phyloP scores from a whole-genome alignment of 1,284 basidiomycete species.

The Ustilago cynodontis region DNA sequence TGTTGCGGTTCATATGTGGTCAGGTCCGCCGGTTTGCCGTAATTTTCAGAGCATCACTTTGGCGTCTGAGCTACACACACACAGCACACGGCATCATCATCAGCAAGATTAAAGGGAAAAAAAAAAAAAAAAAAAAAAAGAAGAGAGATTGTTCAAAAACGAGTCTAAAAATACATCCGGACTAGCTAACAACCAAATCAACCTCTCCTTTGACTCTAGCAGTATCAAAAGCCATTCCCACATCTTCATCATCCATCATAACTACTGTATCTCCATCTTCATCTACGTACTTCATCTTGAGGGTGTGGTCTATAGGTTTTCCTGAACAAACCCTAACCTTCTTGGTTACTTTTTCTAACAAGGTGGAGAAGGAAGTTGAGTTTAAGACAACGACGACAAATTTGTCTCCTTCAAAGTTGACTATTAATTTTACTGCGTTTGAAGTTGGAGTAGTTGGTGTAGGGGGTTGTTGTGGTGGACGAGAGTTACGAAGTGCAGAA shows the following conservation, averaged over 20 bases:
- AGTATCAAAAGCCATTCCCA: conserved; percentile 66
- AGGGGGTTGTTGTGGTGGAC: neutral
- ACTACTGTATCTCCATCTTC: conserved; percentile 67
- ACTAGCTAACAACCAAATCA: conserved; percentile 41
- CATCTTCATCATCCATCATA: conserved; percentile 66
- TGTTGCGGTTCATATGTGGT: too few relatives aligned
- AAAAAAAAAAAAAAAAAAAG: neutral
- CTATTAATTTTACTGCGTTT: conserved; percentile 71
- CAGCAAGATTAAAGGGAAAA: too few relatives aligned
- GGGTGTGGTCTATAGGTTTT: conserved; percentile 25
- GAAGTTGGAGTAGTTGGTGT: conserved; percentile 11
- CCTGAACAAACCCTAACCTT: conserved; percentile 81
- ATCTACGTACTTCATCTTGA: conserved; percentile 62
- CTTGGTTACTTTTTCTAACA: conserved; percentile 88
- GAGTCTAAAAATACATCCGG: conserved; percentile 11
- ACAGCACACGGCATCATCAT: too few relatives aligned
- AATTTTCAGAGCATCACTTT: too few relatives aligned
- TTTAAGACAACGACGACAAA: conserved; percentile 90
- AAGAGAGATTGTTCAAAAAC: too few relatives aligned
- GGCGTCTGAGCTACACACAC: too few relatives aligned
- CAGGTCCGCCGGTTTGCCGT: too few relatives aligned
- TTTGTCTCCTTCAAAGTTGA: conserved; percentile 87
- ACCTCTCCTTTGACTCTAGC: conserved; percentile 42
- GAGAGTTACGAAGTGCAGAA: conserved; percentile 8
- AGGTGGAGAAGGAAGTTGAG: conserved; percentile 80